Base-by-base conservation (phyloP, 78 protist genomes). In the Tieghemostelium lacteum region DNA sequence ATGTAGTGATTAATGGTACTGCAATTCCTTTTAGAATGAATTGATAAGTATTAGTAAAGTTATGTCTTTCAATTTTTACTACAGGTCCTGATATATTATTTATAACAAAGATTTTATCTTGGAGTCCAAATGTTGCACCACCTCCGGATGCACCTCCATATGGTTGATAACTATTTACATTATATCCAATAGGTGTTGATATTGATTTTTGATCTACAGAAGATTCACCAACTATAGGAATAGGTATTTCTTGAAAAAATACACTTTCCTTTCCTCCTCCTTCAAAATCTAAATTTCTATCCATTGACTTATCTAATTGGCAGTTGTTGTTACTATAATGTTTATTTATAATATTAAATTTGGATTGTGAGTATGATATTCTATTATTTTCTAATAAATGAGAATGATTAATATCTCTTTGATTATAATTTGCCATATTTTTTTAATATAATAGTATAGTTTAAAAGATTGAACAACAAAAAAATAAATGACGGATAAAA, bases 1-100 rank as follows among this genome's bases (percentile, higher is more conserved):
- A 83, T 3, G 61, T 49, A 3, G 71, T 63, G n/a, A 83, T 69
- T 63, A 83, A 40, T 31, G 91, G 91, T 29, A 83, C 29, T 0
- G 39, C 28, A 17, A 69, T 50, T 6, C 34, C 45, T 69, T 72
- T 54, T 3, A 83, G 5, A 7, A 70, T 58, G 3, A 52, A 66
- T 34, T 26, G 6, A 57, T 45, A 17, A 28, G 85, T 37, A 40
- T 74, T 74, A 3, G 71, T 60, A 34, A 60, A 55, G 22, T 72
- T 50, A 55, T 72, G 78, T 6, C 10, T 45, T 6, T 6, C 6
- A 14, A 10, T 6, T 45, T 10, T 45, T 45, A 45, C 52, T 14
- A 45, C 52, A 14, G 52, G 52, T 14, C 52, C 52, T 14, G 52
- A 14, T 10, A 45, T 45, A 14, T 6, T 45, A 10, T 45, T 45